These are phyloP conservation scores for Vanrija pseudolonga DNA, from an alignment of 1,284 basidiomycete genomes.

Conservation along the genomic window DNA sequence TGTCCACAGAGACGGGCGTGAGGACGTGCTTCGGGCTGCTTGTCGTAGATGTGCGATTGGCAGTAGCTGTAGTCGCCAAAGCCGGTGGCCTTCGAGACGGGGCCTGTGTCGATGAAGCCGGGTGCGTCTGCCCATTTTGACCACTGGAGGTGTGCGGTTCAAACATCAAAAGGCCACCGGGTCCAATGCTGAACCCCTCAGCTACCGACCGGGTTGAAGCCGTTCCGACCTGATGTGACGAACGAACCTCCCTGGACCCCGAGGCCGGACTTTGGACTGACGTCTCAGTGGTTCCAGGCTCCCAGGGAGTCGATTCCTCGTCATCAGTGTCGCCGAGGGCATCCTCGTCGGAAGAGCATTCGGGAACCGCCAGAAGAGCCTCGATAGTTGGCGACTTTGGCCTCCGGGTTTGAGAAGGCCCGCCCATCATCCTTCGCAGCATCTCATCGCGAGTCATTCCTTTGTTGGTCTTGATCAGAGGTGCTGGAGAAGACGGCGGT, in stretches of 20 bases:
- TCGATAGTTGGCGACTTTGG: constrained; percentile 17
- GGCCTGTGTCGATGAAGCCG: too few relatives aligned
- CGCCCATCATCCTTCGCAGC: constrained; percentile 2
- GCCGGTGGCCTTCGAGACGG: too few relatives aligned
- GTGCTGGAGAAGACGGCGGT: too few relatives aligned
- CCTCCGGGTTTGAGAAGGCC: neutral
- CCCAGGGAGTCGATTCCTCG: neutral
- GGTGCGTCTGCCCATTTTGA: too few relatives aligned
- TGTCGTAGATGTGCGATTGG: neutral
- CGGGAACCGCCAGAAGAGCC: constrained; percentile 18
- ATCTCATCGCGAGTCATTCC: constrained; percentile 6
- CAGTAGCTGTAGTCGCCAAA: neutral
- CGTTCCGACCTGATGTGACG: too few relatives aligned
- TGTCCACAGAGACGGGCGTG: neutral
- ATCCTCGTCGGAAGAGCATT: constrained; percentile 30
- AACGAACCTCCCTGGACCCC: too few relatives aligned
- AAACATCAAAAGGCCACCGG: constrained; percentile 12
- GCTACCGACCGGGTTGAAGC: neutral
- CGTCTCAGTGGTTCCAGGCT: too few relatives aligned
- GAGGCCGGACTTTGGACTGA: neutral
- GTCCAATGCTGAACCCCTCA: constrained; percentile 27
- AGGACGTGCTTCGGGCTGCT: neutral
- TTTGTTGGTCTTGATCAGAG: neutral
- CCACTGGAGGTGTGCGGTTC: too few relatives aligned
- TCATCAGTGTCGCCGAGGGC: constrained; percentile 9